Evolutionary conservation across 352 stramenopile species (phyloP), one percentile per base, ranked within the genome.

Genomic region (Globisporangium cylindrosporum): DNA sequence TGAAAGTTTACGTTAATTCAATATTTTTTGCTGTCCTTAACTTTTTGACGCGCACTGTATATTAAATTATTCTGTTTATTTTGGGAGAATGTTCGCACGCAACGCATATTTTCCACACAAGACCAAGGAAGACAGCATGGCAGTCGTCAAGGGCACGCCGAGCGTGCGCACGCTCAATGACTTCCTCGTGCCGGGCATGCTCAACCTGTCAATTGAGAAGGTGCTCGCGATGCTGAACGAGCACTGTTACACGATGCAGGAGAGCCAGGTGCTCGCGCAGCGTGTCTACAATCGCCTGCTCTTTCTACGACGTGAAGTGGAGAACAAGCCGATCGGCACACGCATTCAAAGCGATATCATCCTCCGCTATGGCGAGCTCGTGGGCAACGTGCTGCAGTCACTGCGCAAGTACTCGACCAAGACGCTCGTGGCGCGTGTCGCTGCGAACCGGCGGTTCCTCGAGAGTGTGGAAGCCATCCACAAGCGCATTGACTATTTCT

Each of bases 101-200:
- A 32, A 32, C 6, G 6, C 27, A 3, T 3, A 32, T 32, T 29
- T 1, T 3, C 27, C 27, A 7, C 27, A 32, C 27, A 32, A 32
- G 27, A 32, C 27, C 3, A 32, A 32, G 27, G 27, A 29, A 29
- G 27, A 32, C 27, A 32, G 12, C 4, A 57, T 57, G 51, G 51
- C n/a, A 14, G n/a, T 58, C 14, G 24, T 34, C 22, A 58, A 58
- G 51, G 4, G 32, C 5, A 25, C 24, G 60, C 12, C 46, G 25
- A 49, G 27, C 38, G 43, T 46, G 41, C 64, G 64, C 41, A 59
- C 41, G 29, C 55, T 69, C 20, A 51, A 41, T 1, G 46, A 69
- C 56, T 69, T 69, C 41, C 36, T 69, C 15, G 64, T 69, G 22
- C 64, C 64, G 1, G 64, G 64, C 2, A 69, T 69, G 64, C 41